These are phyloP conservation scores for Tilletiopsis washingtonensis DNA, from an alignment of 1,284 basidiomycete genomes.

Conservation along the genomic window DNA sequence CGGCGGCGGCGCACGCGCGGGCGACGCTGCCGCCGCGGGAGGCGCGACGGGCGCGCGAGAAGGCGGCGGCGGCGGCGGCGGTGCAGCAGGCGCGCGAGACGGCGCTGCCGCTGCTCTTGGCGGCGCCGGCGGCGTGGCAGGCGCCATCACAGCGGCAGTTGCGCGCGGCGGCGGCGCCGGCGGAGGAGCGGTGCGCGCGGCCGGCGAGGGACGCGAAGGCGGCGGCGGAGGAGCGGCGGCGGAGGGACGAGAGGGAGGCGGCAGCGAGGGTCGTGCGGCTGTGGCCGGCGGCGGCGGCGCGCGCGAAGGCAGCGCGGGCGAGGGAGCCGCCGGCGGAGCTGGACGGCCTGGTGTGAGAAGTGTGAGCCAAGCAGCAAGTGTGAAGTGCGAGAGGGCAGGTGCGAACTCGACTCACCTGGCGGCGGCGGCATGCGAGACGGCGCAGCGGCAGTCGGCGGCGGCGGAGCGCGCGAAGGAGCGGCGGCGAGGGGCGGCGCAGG, in stretches of 20 bases:
- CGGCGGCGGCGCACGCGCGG: slow-evolving; percentile 1
- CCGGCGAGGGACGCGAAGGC: background rate
- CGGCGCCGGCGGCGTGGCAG: background rate
- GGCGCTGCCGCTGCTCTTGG: slow-evolving; percentile 1
- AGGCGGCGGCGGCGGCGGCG: background rate
- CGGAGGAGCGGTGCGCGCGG: background rate
- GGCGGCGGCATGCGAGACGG: no score
- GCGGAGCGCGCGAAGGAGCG: background rate
- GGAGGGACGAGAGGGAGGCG: no score
- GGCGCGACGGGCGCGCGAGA: background rate
- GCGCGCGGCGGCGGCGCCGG: background rate
- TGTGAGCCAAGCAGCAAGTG: background rate
- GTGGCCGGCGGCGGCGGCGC: background rate
- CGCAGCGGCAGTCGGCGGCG: no score
- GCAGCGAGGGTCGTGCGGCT: no score
- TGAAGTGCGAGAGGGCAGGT: background rate
- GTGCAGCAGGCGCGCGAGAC: slow-evolving; percentile 3
- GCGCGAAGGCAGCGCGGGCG: background rate
- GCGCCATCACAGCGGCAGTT: background rate
- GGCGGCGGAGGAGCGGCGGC: background rate
- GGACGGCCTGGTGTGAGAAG: background rate
- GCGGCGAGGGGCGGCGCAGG: slow-evolving; percentile 12
- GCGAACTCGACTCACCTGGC: no score
- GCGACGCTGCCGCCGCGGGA: background rate
- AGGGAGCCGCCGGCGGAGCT: background rate